phyloP scores from a whole-genome alignment of 2,329 filamentous ascomycete species.

The Microsporum ferrugineum region DNA sequence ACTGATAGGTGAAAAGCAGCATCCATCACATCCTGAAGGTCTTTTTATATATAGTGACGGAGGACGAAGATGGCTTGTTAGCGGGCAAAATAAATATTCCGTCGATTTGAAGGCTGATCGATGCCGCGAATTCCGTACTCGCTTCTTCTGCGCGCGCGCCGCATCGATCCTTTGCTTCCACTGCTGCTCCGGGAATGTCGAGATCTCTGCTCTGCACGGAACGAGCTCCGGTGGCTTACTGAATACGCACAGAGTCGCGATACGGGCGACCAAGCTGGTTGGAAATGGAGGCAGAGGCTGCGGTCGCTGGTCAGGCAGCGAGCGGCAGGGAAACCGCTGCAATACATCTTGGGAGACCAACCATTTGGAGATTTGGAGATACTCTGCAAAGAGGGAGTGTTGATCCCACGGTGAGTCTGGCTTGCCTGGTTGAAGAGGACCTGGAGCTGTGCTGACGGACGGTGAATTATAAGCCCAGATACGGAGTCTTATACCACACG shows the following conservation, averaged over 20 bases:
- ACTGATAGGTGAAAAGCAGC: too few species aligned
- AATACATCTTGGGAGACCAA: constrained; percentile 80
- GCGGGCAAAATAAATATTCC: neutral
- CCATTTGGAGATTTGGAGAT: constrained; percentile 80
- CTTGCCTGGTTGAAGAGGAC: neutral
- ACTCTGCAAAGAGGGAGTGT: constrained; percentile 59
- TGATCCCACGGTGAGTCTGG: constrained; percentile 58
- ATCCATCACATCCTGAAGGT: too few species aligned
- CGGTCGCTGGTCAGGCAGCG: constrained; percentile 31
- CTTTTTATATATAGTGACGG: too few species aligned
- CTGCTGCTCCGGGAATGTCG: constrained; percentile 36
- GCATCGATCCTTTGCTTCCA: constrained; percentile 28
- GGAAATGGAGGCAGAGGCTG: neutral
- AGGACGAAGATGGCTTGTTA: neutral
- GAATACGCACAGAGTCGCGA: constrained; percentile 24
- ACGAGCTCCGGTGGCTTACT: constrained; percentile 38
- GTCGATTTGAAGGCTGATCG: neutral
- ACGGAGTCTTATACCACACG: constrained; percentile 57
- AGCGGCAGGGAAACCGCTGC: constrained; percentile 61
- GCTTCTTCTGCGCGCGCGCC: constrained; percentile 28
- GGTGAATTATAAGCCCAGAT: constrained; percentile 41
- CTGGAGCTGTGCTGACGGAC: neutral
- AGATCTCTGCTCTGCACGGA: constrained; percentile 33
- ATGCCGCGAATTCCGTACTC: constrained; percentile 36
- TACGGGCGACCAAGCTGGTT: neutral